Evolutionary conservation across 2,329 filamentous ascomycete species (phyloP).

Genomic region (Plectosphaerella sp.): DNA sequence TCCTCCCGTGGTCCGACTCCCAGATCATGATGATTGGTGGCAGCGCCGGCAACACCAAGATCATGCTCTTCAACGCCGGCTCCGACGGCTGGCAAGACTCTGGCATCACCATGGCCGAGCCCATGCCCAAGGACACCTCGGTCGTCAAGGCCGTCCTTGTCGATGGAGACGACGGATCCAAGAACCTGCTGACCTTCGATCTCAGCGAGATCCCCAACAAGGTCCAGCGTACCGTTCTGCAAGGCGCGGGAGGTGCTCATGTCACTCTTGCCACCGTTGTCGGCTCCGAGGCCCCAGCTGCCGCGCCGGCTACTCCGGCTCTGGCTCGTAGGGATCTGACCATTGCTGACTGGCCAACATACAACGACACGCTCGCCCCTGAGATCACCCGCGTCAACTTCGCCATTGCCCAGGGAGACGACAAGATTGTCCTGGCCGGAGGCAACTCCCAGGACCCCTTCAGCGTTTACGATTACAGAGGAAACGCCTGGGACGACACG

Average conservation of each 20-base stretch:
- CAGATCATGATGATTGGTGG: constrained; percentile 75
- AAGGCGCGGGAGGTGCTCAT: constrained; percentile 54
- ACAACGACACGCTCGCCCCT: constrained; percentile 73
- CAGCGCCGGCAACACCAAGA: constrained; percentile 55
- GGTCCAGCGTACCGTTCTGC: constrained; percentile 65
- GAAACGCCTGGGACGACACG: constrained; percentile 76
- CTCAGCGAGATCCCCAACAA: constrained; percentile 68
- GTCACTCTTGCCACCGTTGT: constrained; percentile 34
- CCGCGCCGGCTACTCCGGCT: not conserved
- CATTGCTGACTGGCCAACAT: constrained; percentile 65
- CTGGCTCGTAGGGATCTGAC: constrained; percentile 42
- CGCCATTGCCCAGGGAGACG: constrained; percentile 66
- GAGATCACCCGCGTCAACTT: constrained; percentile 60
- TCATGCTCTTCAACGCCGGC: constrained; percentile 67
- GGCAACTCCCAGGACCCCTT: constrained; percentile 65
- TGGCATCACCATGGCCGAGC: constrained; percentile 56
- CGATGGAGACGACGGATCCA: constrained; percentile 70
- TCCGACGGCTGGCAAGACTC: constrained; percentile 61
- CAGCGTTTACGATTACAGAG: constrained; percentile 69
- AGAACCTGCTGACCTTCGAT: constrained; percentile 75
- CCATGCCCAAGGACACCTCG: constrained; percentile 53
- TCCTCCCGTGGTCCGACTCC: constrained; percentile 69
- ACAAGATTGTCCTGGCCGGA: constrained; percentile 67
- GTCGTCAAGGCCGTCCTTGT: constrained; percentile 60
- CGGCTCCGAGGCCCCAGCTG: constrained; percentile 1